Percentiles rank a stretch among this genome's conserved stretches.
Evolutionary conservation across 805 yeast genomes (phyloP).

Genomic region (Grigorovia transvaalensis): DNA sequence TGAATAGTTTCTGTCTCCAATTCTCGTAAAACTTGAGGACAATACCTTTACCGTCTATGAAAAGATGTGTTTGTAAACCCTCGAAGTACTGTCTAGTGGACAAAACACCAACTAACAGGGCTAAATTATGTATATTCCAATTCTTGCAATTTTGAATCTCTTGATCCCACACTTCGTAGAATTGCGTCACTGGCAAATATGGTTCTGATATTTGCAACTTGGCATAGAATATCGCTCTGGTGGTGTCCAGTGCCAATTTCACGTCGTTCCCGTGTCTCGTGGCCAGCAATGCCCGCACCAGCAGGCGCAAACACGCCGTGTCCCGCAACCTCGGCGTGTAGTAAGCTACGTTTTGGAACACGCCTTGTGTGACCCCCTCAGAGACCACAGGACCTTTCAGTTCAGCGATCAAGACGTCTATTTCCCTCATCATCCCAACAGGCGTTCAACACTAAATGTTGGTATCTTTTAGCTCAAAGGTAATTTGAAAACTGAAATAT

Average conservation of each 20-base stretch:
- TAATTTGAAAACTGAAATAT: too few species aligned
- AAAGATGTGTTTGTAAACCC: conserved; percentile 11
- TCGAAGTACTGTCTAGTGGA: conserved; percentile 11
- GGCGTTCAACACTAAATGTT: too few species aligned
- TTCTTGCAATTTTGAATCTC: conserved; percentile 8
- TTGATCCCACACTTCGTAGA: conserved; percentile 18
- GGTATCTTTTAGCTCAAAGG: neutral
- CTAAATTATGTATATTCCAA: conserved; percentile 17
- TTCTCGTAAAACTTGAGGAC: conserved; percentile 7
- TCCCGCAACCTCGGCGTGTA: conserved; percentile 17
- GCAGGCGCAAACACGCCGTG: neutral
- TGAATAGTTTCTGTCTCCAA: conserved; percentile 15
- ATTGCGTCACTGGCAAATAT: conserved; percentile 10
- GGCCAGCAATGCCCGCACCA: conserved; percentile 6
- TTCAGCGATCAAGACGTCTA: neutral
- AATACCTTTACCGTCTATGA: conserved; percentile 18
- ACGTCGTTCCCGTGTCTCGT: conserved; percentile 6
- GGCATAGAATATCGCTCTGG: conserved; percentile 19
- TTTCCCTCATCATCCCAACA: neutral
- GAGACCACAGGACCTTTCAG: neutral
- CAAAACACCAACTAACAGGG: conserved; percentile 19
- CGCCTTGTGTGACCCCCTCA: neutral
- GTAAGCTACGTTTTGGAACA: conserved; percentile 20
- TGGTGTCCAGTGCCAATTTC: conserved; percentile 10
- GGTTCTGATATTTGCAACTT: conserved; percentile 28